Conservation (phyloP, 2,329 filamentous ascomycete genomes). For the Cladophialophora yegresii region DNA sequence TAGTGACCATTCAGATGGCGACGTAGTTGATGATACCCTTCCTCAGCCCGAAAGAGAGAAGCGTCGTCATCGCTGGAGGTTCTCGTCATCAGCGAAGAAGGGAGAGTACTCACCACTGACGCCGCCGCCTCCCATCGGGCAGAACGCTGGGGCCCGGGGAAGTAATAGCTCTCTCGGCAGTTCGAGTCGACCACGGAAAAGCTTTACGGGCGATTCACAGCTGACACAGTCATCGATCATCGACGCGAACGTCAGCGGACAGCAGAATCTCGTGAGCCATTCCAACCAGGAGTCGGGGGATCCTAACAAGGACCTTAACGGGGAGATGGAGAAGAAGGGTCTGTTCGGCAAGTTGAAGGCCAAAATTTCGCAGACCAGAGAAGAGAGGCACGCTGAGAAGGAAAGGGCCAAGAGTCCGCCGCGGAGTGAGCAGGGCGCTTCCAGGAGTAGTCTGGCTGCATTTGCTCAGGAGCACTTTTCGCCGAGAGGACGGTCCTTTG, state of each 20-base stretch:
- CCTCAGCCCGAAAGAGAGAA: slow-evolving; percentile 59
- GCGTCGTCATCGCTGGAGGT: slow-evolving; percentile 71
- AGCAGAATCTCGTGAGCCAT: slow-evolving; percentile 37
- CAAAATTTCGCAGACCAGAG: slow-evolving; percentile 58
- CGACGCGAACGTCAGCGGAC: slow-evolving; percentile 39
- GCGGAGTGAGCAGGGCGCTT: slow-evolving; percentile 40
- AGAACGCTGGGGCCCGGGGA: slow-evolving; percentile 64
- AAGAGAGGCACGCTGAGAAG: slow-evolving; percentile 60
- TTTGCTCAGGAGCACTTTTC: slow-evolving; percentile 38
- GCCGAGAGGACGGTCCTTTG: slow-evolving; percentile 34
- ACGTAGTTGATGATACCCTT: slow-evolving; percentile 61
- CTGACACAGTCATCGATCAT: slow-evolving; percentile 44
- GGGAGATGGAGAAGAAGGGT: slow-evolving; percentile 58
- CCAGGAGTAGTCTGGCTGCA: slow-evolving; percentile 44
- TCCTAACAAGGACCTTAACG: slow-evolving; percentile 38
- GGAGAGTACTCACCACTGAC: slow-evolving; percentile 55
- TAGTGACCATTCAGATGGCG: slow-evolving; percentile 80
- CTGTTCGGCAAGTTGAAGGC: slow-evolving; percentile 66
- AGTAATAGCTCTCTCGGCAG: slow-evolving; percentile 71
- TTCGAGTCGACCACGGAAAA: slow-evolving; percentile 51
- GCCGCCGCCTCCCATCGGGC: slow-evolving; percentile 58
- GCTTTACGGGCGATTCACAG: slow-evolving; percentile 49
- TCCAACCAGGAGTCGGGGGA: slow-evolving; percentile 46
- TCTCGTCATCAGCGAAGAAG: slow-evolving; percentile 58
- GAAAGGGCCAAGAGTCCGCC: slow-evolving; percentile 57